Base-by-base conservation (phyloP, 2,329 filamentous ascomycete species). In the Aspergillus unguis region DNA sequence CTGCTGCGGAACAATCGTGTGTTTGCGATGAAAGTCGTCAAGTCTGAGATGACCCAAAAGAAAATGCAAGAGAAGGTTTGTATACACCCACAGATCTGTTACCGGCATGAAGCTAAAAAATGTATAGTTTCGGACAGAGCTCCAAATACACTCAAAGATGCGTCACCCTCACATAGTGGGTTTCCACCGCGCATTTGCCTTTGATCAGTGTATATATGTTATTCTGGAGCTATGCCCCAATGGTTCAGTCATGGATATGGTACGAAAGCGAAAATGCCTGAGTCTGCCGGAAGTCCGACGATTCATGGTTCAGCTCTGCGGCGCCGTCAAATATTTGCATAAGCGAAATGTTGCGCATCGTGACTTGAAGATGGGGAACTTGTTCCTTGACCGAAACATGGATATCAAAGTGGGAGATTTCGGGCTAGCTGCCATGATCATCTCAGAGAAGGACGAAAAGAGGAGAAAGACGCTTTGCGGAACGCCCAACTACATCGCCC, bases 111-210 rank as follows among this genome's bases (percentile, higher is more conserved):
- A 51, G 38, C 54, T 59, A 48, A 59, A 50, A 35, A 50, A 6
- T 6, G 9, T 44, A 28, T 58, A 86, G 83, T 87, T 87, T 69
- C 82, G 85, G 51, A 86, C 84, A 2, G 94, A 99, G 72, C 83
- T 99, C 5, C 92, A 97, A 73, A 96, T 99, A 55, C 94, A 99
- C 75, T 96, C 94, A 40, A 99, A 97, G 70, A 92, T 99, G 85
- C 85, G 86, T 53, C 94, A 99, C 67, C 88, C 88, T 48, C 96
- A 96, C 70, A 92, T 99, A 60, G 94, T 99, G 58, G 88, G 92
- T 63, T 99, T 99, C 71, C 85, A 95, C 65, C 85, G 92, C 62
- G 94, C 94, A 32, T 99, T 99, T 69, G 88, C 92, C 9, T 95
- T 92, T 71, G 81, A 90, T 60, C 85, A 84, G 58, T 92, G 86